Base-by-base conservation (phyloP, 495 filamentous ascomycete genomes). In the Penicillium silybi region DNA sequence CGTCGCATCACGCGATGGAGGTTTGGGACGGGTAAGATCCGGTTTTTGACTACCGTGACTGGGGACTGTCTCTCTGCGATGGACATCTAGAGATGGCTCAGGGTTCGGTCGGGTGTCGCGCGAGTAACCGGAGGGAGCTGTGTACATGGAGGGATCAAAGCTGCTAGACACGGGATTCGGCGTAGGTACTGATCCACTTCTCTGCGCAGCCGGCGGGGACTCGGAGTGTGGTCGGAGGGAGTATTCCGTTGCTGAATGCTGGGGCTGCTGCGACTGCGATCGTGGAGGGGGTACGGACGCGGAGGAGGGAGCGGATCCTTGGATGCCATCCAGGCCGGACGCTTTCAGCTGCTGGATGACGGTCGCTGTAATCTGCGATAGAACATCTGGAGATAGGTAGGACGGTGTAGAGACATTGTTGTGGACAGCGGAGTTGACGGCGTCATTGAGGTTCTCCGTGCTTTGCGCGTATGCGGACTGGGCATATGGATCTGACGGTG, bases 311-410 rank as follows among this genome's bases (percentile, higher is more conserved):
- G 34, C 18, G 29, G 64, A 52, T 20, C 56, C 50, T 40, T 63
- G 69, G 25, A 62, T 10, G 26, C 59, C 69, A 20, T 73, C 68
- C 37, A 79, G 48, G 4, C 75, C 75, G 9, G 62, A 67, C 19
- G 69, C 67, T 53, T 76, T 74, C 7, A 81, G 66, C 41, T 80
- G 75, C 52, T 81, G 76, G 42, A 81, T 75, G 2, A 81, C 78
- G 13, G 63, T 79, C 26, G 77, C 72, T 1, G 78, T 81, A 46
- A 77, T 74, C 51, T 80, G 75, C 20, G 72, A 68, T 34, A 81
- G 57, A 3, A 80, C 57, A 7, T 81, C 78, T 1, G 76, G 78
- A 2, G 77, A 71, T 13, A 80, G 50, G 37, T 76, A 72, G 17
- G 58, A 58, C 1, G 68, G 50, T 16, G 63, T 61, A 32, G 69